Percentiles rank a stretch among this genome's conserved stretches.
Evolutionary conservation across 2,329 filamentous ascomycete species (phyloP).

Genomic region (Cadophora gregata): DNA sequence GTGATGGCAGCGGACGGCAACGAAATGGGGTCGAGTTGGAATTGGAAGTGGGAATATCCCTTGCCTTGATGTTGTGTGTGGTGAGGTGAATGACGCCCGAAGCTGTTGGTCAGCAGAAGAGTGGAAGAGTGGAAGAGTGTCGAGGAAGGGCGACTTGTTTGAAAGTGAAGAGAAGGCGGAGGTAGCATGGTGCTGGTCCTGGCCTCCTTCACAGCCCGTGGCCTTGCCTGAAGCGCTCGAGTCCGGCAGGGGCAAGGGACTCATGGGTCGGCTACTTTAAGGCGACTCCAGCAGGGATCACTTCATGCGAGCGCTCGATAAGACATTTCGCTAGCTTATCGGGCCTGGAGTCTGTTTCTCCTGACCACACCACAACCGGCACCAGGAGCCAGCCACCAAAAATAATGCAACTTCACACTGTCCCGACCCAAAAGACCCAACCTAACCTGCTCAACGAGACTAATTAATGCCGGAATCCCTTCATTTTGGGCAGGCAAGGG

Average conservation of each 20-base stretch:
- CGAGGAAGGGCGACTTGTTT: background rate
- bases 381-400: too few species aligned
- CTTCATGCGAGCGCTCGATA: background rate
- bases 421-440: background rate
- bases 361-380: too few species aligned
- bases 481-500: background rate
- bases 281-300: background rate
- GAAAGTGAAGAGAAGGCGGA: background rate
- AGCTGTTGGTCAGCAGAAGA: constrained; percentile 3
- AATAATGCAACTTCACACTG: background rate
- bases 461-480: constrained; percentile 3
- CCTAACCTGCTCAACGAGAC: background rate
- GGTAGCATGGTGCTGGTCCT: background rate
- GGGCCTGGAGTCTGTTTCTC: background rate
- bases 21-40: background rate
- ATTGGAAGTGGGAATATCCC: background rate
- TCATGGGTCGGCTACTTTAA: background rate
- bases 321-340: background rate
- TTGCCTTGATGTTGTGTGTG: background rate
- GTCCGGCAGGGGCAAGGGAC: background rate
- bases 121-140: background rate
- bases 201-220: background rate
- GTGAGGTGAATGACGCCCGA: constrained; percentile 9
- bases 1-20: constrained; percentile 2
- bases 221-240: background rate